A percentile compares a stretch with the other conserved stretches of the same genome.
These are phyloP conservation scores for Colletotrichum sp. DNA, from an alignment of 2,329 filamentous ascomycete species.

Conservation along the genomic window DNA sequence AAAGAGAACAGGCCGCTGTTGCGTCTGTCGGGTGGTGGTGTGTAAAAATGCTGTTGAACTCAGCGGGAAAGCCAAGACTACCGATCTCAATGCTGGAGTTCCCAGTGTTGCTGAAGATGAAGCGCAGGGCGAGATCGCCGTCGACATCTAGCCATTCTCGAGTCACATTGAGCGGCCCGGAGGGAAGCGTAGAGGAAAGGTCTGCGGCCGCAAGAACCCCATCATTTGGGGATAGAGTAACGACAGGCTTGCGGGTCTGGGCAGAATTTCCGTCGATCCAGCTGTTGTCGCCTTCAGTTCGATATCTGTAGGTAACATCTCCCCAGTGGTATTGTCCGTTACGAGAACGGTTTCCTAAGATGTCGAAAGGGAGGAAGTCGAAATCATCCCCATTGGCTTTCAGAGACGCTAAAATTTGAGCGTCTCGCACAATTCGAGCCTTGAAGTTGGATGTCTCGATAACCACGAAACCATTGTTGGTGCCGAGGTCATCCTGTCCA, in stretches of 20 bases:
- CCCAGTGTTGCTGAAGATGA: conserved; percentile 54
- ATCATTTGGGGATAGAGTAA: conserved; percentile 24
- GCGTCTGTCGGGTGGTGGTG: conserved; percentile 51
- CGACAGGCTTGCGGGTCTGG: conserved; percentile 39
- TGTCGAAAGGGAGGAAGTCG: conserved; percentile 61
- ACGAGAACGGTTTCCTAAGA: conserved; percentile 46
- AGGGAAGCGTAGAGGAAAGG: conserved; percentile 44
- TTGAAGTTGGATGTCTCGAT: not conserved
- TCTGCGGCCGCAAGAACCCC: conserved; percentile 40
- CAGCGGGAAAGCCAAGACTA: conserved; percentile 61
- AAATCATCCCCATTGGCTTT: conserved; percentile 41
- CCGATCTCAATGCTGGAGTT: conserved; percentile 53
- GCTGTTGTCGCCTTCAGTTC: conserved; percentile 33
- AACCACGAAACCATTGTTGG: not conserved
- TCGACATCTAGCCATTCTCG: conserved; percentile 55
- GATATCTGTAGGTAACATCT: conserved; percentile 61
- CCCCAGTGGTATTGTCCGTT: conserved; percentile 63
- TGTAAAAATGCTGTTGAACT: conserved; percentile 69
- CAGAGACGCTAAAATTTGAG: conserved; percentile 55
- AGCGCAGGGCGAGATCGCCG: conserved; percentile 54
- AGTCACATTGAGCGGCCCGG: conserved; percentile 47
- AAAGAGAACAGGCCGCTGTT: conserved; percentile 55
- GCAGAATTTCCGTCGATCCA: conserved; percentile 57
- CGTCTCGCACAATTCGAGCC: conserved; percentile 19
- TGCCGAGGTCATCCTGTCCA: not conserved